Conservation (phyloP, 768 basidiomycete genomes). For the Dacryopinax primogenitus region DNA sequence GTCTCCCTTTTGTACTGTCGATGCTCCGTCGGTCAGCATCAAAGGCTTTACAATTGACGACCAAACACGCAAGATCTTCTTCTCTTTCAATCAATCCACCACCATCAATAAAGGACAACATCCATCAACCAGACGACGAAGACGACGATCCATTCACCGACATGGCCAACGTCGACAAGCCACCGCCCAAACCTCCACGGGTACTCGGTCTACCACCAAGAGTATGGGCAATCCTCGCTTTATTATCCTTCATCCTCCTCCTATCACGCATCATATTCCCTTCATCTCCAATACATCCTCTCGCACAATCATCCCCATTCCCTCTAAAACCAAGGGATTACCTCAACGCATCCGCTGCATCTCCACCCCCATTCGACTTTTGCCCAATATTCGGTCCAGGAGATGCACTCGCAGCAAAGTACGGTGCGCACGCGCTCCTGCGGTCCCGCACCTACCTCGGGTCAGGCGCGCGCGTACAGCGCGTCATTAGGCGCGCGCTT, state of each 20-base stretch:
- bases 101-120: not conserved
- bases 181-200: not conserved
- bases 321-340: slow-evolving; percentile 55
- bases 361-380: slow-evolving; percentile 72
- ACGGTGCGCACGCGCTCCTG: slow-evolving; percentile 60
- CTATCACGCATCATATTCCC: not conserved
- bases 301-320: not conserved
- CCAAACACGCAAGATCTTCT: not conserved
- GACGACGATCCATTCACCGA: not conserved
- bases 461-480: slow-evolving; percentile 68
- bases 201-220: not conserved
- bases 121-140: not conserved
- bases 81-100: not conserved
- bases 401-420: slow-evolving; percentile 65
- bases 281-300: not conserved
- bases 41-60: not conserved
- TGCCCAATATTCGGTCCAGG: slow-evolving; percentile 79
- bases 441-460: slow-evolving; percentile 66
- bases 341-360: slow-evolving; percentile 43
- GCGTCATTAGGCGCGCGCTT: slow-evolving; percentile 70
- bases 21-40: too few relatives aligned
- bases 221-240: not conserved
- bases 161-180: not conserved
- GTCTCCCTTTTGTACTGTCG: too few relatives aligned
- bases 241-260: not conserved